phyloP scores from a whole-genome alignment of 768 basidiomycete species.

The Gloeophyllum trabeum region DNA sequence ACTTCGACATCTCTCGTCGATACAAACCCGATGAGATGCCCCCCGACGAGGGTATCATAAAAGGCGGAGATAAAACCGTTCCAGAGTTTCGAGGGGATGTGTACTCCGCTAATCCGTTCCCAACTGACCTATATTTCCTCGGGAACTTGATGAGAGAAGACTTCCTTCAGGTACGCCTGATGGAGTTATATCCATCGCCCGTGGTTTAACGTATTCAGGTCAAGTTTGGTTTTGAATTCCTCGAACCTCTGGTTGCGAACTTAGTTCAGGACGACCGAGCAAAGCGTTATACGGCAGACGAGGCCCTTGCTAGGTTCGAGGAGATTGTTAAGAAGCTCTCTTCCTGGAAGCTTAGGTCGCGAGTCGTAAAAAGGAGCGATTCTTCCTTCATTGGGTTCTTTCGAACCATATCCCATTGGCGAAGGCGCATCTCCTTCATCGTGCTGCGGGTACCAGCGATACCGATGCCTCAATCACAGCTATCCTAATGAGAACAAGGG shows the following conservation, averaged over 20 bases:
- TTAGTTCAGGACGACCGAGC: conserved; percentile 26
- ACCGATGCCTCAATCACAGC: background rate
- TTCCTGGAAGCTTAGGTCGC: conserved; percentile 17
- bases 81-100: conserved; percentile 6
- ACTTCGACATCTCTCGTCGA: conserved; percentile 5
- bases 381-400: background rate
- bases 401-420: background rate
- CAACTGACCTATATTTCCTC: conserved; percentile 31
- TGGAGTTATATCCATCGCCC: background rate
- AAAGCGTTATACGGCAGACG: conserved; percentile 26
- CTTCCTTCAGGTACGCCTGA: conserved; percentile 19
- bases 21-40: conserved; percentile 1
- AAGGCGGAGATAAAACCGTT: conserved; percentile 6
- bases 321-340: conserved; percentile 11
- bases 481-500: no score
- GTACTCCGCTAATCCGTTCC: conserved; percentile 15
- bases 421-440: background rate
- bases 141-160: conserved; percentile 24
- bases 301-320: conserved; percentile 19
- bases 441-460: background rate
- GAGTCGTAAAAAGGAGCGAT: conserved; percentile 7
- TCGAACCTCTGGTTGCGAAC: conserved; percentile 19
- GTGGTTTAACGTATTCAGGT: background rate
- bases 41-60: conserved; percentile 9
- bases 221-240: conserved; percentile 18